These are phyloP conservation scores for Kluyveromyces dobzhanskii DNA, from an alignment of 805 yeast species.

Conservation along the genomic window DNA sequence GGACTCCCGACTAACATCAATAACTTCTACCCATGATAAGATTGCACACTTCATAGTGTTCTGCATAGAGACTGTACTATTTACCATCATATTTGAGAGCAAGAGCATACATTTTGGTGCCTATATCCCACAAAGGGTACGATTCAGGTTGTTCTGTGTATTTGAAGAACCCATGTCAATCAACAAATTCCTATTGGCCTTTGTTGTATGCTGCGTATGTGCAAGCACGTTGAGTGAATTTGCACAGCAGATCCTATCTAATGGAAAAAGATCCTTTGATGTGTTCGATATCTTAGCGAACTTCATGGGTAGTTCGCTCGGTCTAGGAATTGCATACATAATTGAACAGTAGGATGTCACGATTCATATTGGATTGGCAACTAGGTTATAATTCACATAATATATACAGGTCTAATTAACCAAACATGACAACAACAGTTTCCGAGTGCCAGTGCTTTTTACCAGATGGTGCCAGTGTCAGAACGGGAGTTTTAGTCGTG, in stretches of 20 bases:
- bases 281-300: conserved; percentile 36
- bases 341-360: background rate
- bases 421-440: too few species aligned
- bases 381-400: background rate
- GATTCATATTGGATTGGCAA: too few species aligned
- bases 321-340: conserved; percentile 11
- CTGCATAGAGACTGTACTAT: conserved; percentile 38
- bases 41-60: conserved; percentile 41
- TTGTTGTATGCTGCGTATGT: conserved; percentile 37
- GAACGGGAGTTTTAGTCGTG: background rate
- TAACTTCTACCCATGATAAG: conserved; percentile 43
- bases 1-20: conserved; percentile 32
- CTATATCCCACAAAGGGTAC: conserved; percentile 2
- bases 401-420: background rate
- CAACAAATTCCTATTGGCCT: conserved; percentile 26
- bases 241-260: conserved; percentile 31
- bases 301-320: conserved; percentile 23
- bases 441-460: too few species aligned
- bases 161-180: conserved; percentile 2
- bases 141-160: background rate
- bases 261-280: conserved; percentile 40
- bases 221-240: conserved; percentile 45
- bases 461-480: too few species aligned
- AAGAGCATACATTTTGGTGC: conserved; percentile 4
- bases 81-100: conserved; percentile 38